Percentiles rank a stretch among this genome's conserved stretches.
Conservation (phyloP, 192 early-diverging fungal genomes). For the Gaertneriomyces semiglobifer region DNA sequence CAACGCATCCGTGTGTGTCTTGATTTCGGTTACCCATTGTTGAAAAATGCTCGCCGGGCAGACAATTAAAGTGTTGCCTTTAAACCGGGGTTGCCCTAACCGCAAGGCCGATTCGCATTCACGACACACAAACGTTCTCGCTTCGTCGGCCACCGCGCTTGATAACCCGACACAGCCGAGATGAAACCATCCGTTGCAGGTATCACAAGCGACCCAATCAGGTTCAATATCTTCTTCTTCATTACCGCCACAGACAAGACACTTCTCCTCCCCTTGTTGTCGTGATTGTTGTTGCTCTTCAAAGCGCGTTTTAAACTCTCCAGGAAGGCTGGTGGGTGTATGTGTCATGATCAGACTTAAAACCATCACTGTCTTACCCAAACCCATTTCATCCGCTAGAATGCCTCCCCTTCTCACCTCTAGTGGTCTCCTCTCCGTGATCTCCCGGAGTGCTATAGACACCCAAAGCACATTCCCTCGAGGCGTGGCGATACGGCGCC, state of each 20-base stretch:
- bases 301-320: too few species aligned
- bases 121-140: too few species aligned
- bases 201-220: neutral
- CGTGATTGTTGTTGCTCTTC: too few species aligned
- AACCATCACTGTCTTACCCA: constrained; percentile 69
- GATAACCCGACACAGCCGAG: neutral
- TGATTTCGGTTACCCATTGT: constrained; percentile 64
- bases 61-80: constrained; percentile 54
- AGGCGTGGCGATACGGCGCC: constrained; percentile 8
- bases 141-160: too few species aligned
- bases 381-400: constrained; percentile 61
- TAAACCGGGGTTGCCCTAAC: too few species aligned
- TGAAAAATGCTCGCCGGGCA: constrained; percentile 57
- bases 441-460: neutral
- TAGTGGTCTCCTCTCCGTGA: neutral
- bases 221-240: too few species aligned
- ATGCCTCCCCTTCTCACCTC: constrained; percentile 35
- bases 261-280: too few species aligned
- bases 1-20: constrained; percentile 51
- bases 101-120: too few species aligned
- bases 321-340: neutral
- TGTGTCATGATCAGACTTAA: constrained; percentile 57
- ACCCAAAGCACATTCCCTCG: neutral
- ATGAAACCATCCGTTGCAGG: constrained; percentile 19
- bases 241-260: too few species aligned